Conservation (phyloP, 768 basidiomycete genomes). For the Chalciporus sphaerocephalus region DNA sequence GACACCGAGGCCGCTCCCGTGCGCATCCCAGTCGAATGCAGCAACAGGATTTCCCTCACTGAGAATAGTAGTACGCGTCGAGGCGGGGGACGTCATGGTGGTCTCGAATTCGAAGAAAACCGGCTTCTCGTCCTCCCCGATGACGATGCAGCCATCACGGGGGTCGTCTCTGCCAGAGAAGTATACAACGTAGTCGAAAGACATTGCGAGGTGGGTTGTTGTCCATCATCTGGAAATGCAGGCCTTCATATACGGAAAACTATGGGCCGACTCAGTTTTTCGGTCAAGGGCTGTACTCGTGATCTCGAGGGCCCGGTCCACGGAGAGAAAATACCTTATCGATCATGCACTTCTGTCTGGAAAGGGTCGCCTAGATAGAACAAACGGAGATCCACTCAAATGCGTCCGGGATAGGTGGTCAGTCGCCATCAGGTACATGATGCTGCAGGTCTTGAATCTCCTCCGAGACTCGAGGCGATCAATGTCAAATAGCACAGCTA, state of each 20-base stretch:
- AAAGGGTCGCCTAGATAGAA: conserved; percentile 13
- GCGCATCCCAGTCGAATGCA: conserved; percentile 45
- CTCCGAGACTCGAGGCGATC: conserved; percentile 18
- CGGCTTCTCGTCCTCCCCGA: conserved; percentile 56
- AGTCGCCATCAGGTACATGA: conserved; percentile 10
- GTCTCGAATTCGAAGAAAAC: conserved; percentile 70
- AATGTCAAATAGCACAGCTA: conserved; percentile 19
- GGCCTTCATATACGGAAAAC: conserved; percentile 29
- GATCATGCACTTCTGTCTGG: conserved; percentile 46
- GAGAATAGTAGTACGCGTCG: conserved; percentile 29
- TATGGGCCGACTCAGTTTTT: conserved; percentile 27
- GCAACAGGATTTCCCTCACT: conserved; percentile 50
- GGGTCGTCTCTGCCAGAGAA: conserved; percentile 71
- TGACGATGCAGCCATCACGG: conserved; percentile 57
- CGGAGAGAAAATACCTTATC: conserved; percentile 45
- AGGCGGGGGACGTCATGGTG: conserved; percentile 21
- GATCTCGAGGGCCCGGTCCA: conserved; percentile 47
- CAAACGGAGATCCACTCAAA: conserved; percentile 16
- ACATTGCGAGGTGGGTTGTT: conserved; percentile 24
- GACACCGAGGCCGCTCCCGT: conserved; percentile 33
- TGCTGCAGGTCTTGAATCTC: conserved; percentile 4
- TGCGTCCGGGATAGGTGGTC: conserved; percentile 14
- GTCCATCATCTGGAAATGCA: conserved; percentile 3
- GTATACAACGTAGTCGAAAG: conserved; percentile 51
- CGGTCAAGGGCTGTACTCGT: conserved; percentile 38